Base-by-base conservation (phyloP, 108 stramenopile genomes). In the Cylindrotheca fusiformis region DNA sequence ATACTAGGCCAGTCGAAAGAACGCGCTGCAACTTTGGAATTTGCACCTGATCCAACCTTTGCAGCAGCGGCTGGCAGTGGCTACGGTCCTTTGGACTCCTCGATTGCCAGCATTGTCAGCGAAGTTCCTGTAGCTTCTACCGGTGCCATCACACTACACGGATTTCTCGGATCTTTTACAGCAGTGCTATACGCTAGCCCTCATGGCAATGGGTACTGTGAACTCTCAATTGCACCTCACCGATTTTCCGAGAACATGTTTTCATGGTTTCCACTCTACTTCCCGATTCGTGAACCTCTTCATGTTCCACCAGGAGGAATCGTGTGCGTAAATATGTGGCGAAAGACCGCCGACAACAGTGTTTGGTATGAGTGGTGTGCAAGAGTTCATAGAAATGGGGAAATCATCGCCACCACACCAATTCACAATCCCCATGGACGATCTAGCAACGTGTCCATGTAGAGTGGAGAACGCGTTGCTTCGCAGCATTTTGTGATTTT, bases 331-430 rank as follows among this genome's bases (percentile, higher is more conserved):
- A 84, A 80, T 52, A 75, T 99, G 30, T 97, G 96, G 95, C 83
- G 91, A 30, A 72, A 82, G 59, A 75, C 76, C 26, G 77, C 76
- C 20, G 57, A 75, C 20, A 48, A 28, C n/a, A 52, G 85, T 56
- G 95, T 97, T 19, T 99, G 98, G 98, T 99, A 98, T 67, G 98
- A 99, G 84, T 99, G 98, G 98, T 83, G 87, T 77, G 78, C 80
- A 58, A 72, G 79, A 48, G 71, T 90, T 10, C 78, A 85, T 46
- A 33, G 71, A 51, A 63, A 83, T 23, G 70, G 74, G 48, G 72
- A 79, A 55, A 52, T 85, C 4, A 50, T 82, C 8, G 65, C 52
- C 4, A 53, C 60, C 29, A 80, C 80, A 22, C 65, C 77, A 2
- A 66, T 95, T 30, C 93, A 97, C 78, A 97, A 97, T 58, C 87